Base-by-base conservation (phyloP, 129 eudicot genomes). In the Lonicera japonica region DNA sequence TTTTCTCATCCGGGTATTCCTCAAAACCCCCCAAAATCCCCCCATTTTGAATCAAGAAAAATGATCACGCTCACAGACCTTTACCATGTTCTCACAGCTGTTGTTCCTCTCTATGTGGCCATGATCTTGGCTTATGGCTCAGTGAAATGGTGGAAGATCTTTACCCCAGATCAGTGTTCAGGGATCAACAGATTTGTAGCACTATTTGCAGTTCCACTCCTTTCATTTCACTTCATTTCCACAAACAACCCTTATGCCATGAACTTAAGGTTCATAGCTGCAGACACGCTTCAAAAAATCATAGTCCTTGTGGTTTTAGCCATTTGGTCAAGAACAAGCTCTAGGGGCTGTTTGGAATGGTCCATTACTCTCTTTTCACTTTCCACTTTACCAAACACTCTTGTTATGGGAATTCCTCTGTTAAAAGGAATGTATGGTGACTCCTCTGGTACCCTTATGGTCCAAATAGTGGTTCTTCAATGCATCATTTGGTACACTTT, bases 171-270 rank as follows among this genome's bases (percentile, higher is more conserved):
- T 25, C 97, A 90, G 56, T 90, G 97, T 57, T 86, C 97, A 11
- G 97, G 97, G 10, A 90, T 90, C 79, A 90, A 87, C 86, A 61
- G 97, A 52, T 90, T 90, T 25, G 97, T 90, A 0, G 95, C 95
- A 17, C 80, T 90, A 0, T 90, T 90, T 66, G 97, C 97, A 0
- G 97, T 90, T 51, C 95, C 97, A 5, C 65, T 90, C 4, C 87
- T 90, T 6, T 90, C 97, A 11, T 90, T 90, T 52, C 95, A 87
- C 73, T 87, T 86, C 95, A 90, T 90, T 43, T 79, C 97, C n/a
- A 46, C 90, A 36, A 90, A 90, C 83, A 73, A 90, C 63, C 97
- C 97, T 11, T 90, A 90, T 73, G 78, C 89, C 19, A 90, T 90
- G 95, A 84, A 90, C 86, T 75, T 64, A 50, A 58, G 79, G 8